Evolutionary conservation across 768 basidiomycete genomes (phyloP), one percentile per base, ranked within the genome.

Genomic region (Leccinum olivaceopallidum): DNA sequence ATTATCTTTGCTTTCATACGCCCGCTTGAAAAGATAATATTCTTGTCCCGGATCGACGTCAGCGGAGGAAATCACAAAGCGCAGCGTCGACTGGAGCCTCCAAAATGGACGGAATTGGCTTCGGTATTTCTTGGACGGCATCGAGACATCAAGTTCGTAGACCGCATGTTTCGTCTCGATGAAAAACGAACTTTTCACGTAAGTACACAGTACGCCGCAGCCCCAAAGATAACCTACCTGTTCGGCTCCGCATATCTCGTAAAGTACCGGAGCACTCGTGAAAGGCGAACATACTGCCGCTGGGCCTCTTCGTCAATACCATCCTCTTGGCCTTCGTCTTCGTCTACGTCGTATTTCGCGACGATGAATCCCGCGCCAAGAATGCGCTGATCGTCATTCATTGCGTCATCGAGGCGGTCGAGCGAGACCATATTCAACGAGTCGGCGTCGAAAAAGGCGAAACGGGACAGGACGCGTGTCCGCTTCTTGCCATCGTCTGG

Each of bases 301-400:
- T 73, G 69, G 10, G 69, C 73, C 5, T 70, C 76, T 26, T 72
- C 72, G 13, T 69, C 76, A 2, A 73, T 60, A 6, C 72, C 82
- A 51, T 84, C 86, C 34, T 87, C 84, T 59, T 87, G 83, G 0
- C 81, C 87, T 22, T 81, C 84, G 56, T 88, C 87, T 57, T 89
- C 88, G 5, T 87, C 85, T 44, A 79, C 76, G 16, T 77, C 75
- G 50, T 79, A 80, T 36, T 75, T 75, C 0, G 85, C 76, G 12
- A 70, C 65, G 1, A 83, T 82, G n/a, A 71, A 63, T 2, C 90
- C 90, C 0, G 81, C 84, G 5, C 80, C 89, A 60, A 83, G 81
- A 50, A 86, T 77, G 18, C 76, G 65, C 8, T 77, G 73, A 58
- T 76, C 75, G 0, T 53, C 58, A 6, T 79, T 76, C 36, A 74